Percentiles rank a stretch among this genome's conserved stretches.
Evolutionary conservation across 257 asterid species (phyloP).

Genomic region (Scutellaria barbata): DNA sequence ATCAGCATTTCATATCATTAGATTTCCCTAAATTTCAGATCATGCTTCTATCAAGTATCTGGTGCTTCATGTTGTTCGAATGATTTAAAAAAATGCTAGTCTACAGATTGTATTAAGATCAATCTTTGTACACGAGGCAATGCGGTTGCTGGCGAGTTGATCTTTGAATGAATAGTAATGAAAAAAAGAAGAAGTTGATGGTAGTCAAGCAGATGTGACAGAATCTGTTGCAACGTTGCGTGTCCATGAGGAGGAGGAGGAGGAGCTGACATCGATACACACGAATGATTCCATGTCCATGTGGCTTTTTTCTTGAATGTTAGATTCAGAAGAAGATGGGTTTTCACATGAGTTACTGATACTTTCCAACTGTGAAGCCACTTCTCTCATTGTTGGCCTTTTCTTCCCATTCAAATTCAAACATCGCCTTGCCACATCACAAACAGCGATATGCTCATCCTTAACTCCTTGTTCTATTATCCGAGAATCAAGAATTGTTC

Average conservation of each 20-base stretch:
- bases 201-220: too few species aligned
- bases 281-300: constrained; percentile 1
- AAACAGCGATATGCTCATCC: constrained; percentile 37
- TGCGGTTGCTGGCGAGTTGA: too few species aligned
- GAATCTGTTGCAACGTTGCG: too few species aligned
- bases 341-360: constrained; percentile 23
- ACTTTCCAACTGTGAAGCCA: constrained; percentile 45
- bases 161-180: too few species aligned
- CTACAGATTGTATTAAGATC: too few species aligned
- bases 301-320: constrained; percentile 20
- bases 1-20: too few species aligned
- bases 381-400: constrained; percentile 46
- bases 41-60: too few species aligned
- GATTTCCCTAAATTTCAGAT: too few species aligned
- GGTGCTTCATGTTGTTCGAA: too few species aligned
- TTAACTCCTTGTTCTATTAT: constrained; percentile 35
- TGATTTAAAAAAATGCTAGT: too few species aligned
- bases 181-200: too few species aligned
- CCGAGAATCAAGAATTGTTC: constrained; percentile 34
- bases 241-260: constrained; percentile 19
- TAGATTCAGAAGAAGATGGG: constrained; percentile 34
- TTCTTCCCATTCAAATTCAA: constrained; percentile 43
- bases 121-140: too few species aligned
- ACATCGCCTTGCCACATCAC: constrained; percentile 40
- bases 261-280: not conserved